phyloP scores from a whole-genome alignment of 192 early-diverging fungal genomes.

The Globomyces pollinis-pini region DNA sequence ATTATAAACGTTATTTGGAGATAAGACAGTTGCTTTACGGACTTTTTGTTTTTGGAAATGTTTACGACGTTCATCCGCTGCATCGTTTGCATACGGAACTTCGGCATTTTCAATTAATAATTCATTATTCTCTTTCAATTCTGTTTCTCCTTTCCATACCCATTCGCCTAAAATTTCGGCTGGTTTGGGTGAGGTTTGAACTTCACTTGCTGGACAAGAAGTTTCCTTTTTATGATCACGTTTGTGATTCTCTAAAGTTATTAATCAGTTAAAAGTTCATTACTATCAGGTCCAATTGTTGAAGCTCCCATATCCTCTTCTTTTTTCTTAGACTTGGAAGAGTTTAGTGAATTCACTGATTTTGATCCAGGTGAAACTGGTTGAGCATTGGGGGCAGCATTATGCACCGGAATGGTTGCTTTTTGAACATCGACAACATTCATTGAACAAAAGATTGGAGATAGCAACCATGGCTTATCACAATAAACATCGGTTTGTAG shows the following conservation, averaged over 20 bases:
- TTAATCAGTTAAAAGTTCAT: too few relatives aligned
- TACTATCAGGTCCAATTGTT: too few relatives aligned
- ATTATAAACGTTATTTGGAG: constrained; percentile 63
- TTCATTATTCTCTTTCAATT: constrained; percentile 29
- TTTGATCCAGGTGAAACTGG: background rate
- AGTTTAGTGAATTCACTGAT: background rate
- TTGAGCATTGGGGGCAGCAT: constrained; percentile 8
- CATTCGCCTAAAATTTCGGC: constrained; percentile 25
- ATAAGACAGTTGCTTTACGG: constrained; percentile 39
- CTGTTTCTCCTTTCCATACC: constrained; percentile 24
- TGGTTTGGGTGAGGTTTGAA: constrained; percentile 13
- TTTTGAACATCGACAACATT: constrained; percentile 54
- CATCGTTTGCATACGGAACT: constrained; percentile 28
- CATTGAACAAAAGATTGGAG: constrained; percentile 65
- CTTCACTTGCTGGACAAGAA: constrained; percentile 5
- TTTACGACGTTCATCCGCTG: constrained; percentile 38
- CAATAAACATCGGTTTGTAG: constrained; percentile 60
- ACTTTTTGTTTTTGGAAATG: constrained; percentile 44
- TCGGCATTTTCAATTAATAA: constrained; percentile 15
- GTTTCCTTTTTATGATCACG: constrained; percentile 14
- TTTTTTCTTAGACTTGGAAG: background rate
- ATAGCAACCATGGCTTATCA: constrained; percentile 66
- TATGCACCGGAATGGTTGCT: constrained; percentile 10
- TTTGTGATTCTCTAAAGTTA: too few relatives aligned
- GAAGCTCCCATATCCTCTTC: too few relatives aligned